Evolutionary conservation across 2,329 filamentous ascomycete genomes (phyloP), one percentile per base, ranked within the genome.

Genomic region (Ceratocystis cubensis): DNA sequence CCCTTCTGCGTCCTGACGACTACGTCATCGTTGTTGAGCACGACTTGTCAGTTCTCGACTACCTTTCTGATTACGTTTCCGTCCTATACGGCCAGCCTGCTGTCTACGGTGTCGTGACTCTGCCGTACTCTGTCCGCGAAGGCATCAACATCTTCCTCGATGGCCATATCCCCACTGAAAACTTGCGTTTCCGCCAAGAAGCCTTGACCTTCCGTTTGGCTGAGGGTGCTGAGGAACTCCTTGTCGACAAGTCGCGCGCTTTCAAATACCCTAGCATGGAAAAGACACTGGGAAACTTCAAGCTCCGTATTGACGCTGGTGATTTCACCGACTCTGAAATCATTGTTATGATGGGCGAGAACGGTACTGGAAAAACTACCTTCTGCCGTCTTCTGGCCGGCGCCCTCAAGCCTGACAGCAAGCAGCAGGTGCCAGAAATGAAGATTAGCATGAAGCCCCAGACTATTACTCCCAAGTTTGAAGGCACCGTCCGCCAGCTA

Each of bases 71-170:
- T 78, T 99, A 94, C 77, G 91, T 99, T 73, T 99, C 94, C 75
- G 91, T 96, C 69, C 87, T 99, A 10, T 99, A 99, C 78, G 95
- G 94, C 71, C 87, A 88, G 78, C 94, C 94, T 46, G 94, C 94
- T 61, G 87, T 96, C 59, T 99, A 99, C 73, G 94, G 94, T 86
- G 94, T 99, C 63, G 94, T 99, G 62, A 97, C 94, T 30, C 84
- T 97, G 25, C 94, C 94, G 63, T 84, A 94, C 73, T 97, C 94
- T 2, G 94, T 99, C 68, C 91, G 94, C 74, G 94, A 99, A 84
- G 94, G 92, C 77, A 96, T 97, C 86, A 97, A 96, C 75, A 96
- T 97, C 75, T 99, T 97, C 86, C 82, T 99, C 66, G 94, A 99
- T 73, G 94, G 94, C 71, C 91, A 97, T 77, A 96, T 97, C 68